Evolutionary conservation across 2,329 filamentous ascomycete genomes (phyloP).

Genomic region (Gremmenia infestans): DNA sequence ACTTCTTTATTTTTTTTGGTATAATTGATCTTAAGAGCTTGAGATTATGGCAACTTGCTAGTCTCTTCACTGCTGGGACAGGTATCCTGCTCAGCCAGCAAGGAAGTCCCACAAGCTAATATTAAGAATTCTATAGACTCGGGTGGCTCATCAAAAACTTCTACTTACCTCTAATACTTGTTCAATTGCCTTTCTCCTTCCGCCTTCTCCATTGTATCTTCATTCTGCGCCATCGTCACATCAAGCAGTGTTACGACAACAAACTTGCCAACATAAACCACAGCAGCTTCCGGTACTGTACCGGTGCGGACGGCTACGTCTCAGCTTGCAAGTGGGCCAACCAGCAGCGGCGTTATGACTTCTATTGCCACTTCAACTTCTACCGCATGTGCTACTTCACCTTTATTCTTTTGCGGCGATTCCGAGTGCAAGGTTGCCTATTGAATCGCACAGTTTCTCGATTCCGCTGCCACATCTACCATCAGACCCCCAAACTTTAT

Average conservation of each 20-base stretch:
- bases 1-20: too few relatives aligned
- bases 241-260: not conserved
- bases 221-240: slow-evolving; percentile 2
- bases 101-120: too few relatives aligned
- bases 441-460: not conserved
- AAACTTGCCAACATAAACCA: not conserved
- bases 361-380: not conserved
- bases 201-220: not conserved
- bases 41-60: too few relatives aligned
- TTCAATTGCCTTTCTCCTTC: not conserved
- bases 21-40: too few relatives aligned
- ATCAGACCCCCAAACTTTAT: not conserved
- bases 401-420: not conserved
- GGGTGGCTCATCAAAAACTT: too few relatives aligned
- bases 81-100: too few relatives aligned
- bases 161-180: too few relatives aligned
- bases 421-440: not conserved
- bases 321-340: slow-evolving; percentile 5
- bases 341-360: not conserved
- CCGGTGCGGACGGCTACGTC: not conserved
- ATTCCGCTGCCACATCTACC: not conserved
- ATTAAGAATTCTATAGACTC: too few relatives aligned
- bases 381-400: not conserved
- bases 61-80: too few relatives aligned
- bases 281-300: not conserved